Base-by-base conservation (phyloP, 805 yeast genomes). In the Saccharomycopsis fibuligera region DNA sequence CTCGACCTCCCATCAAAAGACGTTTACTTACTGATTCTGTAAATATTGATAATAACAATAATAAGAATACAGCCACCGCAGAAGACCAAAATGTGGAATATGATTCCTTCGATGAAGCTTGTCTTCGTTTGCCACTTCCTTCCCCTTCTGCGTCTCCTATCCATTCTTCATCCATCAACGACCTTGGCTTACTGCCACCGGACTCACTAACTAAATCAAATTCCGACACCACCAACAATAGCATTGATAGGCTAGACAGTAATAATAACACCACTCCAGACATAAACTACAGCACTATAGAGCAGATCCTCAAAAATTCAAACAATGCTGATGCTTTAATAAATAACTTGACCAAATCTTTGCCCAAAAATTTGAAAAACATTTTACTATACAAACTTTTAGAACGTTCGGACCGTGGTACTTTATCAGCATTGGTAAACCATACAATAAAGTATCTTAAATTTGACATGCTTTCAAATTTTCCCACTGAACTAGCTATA, bases 401-500 rank as follows among this genome's bases (percentile, higher is more conserved):
- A 30, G 79, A 78, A 51, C 69, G 70, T 47, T 72, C 81, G 38
- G 78, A 80, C 56, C 69, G 93, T 45, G 61, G 74, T 17, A 72
- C 86, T 3, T 68, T 88, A 45, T 80, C 88, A 41, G 69, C 81
- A 10, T 64, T 88, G 45, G 71, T 75, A 27, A 71, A 73, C 12
- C 57, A 74, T 2, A 68, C 86, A 12, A 72, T 73, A 25, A 62
- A 66, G 5, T 73, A 79, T 9, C 72, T 93, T 58, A 76, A 79
- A 56, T 76, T 91, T 58, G 98, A 93, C 59, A 65, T 93, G 36
- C 62, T 91, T 8, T 61, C 79, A 10, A 66, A 74, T 41, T 66
- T 93, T 27, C 99, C 99, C 0, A 58, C 76, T 0, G 98, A 93
- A 60, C 69, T 93, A 9, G 66, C 86, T 2, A 68, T 76, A 55